Base-by-base conservation (phyloP, 306 rosid species). In the Dryas drummondii region DNA sequence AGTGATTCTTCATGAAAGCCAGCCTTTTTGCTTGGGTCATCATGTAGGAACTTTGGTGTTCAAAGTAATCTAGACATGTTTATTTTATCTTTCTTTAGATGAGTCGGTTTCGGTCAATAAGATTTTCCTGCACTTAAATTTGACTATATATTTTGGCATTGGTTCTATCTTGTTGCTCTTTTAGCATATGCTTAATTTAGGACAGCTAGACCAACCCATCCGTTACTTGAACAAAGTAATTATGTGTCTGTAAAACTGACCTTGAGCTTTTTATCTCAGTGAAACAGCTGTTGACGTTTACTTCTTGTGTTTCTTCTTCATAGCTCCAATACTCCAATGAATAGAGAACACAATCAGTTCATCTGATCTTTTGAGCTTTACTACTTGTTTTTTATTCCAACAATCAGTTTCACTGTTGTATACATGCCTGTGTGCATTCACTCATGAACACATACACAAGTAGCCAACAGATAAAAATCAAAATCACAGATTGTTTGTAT, bases 1-100 rank as follows among this genome's bases (percentile, higher is more conserved):
- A 69, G 71, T 54, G 80, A 54, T 44, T 78, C 82, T 9, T 74
- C 67, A 44, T 45, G 76, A 73, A 40, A n/a, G 19, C 63, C 22
- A 22, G 22, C 22, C 63, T 12, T 69, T 52, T 40, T 26, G 13
- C 50, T 50, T 79, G 37, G 62, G 45, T 53, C 46, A 61, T 14
- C 41, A 48, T 41, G 59, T 51, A 71, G 82, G 42, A n/a, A 51
- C 77, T 63, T 66, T 62, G 47, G 54, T 22, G 4, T 73, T 67
- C 37, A 61, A 72, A 81, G 63, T 32, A 61, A 75, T 75, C 22
- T 77, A 32, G 76, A 70, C 42, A 19, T 66, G 56, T n/a, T 51
- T 62, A 32, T 56, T 48, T n/a, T 50, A 37, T 44, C 49, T 44
- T n/a, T 42, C 61, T 66, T 65, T 40, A 53, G 41, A 66, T 10